A percentile compares a stretch with the other conserved stretches of the same genome.
These are phyloP conservation scores for Nothomitra cinnamomea DNA, from an alignment of 2,329 filamentous ascomycete genomes.

Conservation along the genomic window DNA sequence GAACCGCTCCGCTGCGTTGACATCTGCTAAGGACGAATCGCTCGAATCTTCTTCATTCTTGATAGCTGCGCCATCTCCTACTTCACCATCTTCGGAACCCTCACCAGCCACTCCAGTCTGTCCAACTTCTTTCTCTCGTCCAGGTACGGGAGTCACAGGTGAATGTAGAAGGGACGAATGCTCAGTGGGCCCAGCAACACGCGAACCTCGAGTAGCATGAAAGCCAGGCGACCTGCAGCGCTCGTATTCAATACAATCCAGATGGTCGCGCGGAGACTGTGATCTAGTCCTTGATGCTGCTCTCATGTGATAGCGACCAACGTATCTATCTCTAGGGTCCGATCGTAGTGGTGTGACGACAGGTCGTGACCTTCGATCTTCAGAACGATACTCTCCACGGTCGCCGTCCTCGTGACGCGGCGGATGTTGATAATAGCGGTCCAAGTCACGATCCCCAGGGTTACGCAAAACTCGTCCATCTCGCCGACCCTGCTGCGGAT, in stretches of 20 bases:
- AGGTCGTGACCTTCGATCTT: neutral
- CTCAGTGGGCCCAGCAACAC: neutral
- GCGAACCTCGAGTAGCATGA: neutral
- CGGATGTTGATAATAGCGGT: neutral
- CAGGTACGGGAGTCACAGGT: neutral
- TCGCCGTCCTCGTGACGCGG: neutral
- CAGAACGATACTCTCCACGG: neutral
- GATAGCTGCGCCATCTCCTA: slow-evolving; percentile 12
- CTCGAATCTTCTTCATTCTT: slow-evolving; percentile 1
- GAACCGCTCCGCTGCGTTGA: slow-evolving; percentile 22
- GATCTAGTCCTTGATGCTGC: neutral
- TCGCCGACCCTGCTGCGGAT: neutral
- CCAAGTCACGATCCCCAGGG: neutral
- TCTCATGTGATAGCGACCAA: neutral
- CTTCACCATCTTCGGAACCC: slow-evolving; percentile 23
- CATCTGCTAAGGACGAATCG: slow-evolving; percentile 1
- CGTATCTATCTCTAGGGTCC: neutral
- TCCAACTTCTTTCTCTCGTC: neutral
- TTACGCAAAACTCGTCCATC: neutral
- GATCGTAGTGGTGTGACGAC: neutral
- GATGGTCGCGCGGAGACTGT: neutral
- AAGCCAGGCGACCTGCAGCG: neutral
- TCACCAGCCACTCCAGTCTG: slow-evolving; percentile 10
- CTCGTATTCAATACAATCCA: neutral
- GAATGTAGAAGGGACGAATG: neutral